A percentile compares a stretch with the other conserved stretches of the same genome.
Conservation (phyloP, 176 grass and related monocot genomes). For the Coix lacrymajobi region DNA sequence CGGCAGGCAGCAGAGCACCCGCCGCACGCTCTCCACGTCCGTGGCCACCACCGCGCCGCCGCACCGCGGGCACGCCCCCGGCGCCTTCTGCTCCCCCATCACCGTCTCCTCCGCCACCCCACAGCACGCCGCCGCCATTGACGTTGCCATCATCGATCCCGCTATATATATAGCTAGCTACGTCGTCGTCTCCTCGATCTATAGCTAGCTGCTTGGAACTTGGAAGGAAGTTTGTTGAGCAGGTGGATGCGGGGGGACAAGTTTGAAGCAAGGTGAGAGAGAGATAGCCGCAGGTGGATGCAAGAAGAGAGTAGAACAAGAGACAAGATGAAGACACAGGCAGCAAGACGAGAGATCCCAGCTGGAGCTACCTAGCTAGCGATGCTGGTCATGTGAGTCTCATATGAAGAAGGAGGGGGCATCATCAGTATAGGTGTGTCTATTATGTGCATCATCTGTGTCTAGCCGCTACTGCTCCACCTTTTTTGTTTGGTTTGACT, state of each 20-base stretch:
- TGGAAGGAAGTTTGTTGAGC: too few relatives aligned
- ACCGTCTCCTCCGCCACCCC: conserved; percentile 55
- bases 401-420: too few relatives aligned
- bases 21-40: conserved; percentile 44
- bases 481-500: not conserved
- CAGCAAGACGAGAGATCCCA: not conserved
- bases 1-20: conserved; percentile 63
- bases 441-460: too few relatives aligned
- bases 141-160: not conserved
- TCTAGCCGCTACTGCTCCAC: not conserved
- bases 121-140: conserved; percentile 25
- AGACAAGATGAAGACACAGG: not conserved
- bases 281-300: not conserved
- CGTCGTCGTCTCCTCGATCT: too few relatives aligned
- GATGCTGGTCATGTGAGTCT: too few relatives aligned
- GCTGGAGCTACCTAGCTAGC: not conserved
- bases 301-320: not conserved
- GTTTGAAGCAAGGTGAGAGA: not conserved
- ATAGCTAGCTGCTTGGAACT: too few relatives aligned
- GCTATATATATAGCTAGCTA: not conserved
- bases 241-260: not conserved
- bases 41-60: conserved; percentile 57
- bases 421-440: too few relatives aligned
- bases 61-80: conserved; percentile 67
- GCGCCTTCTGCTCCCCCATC: conserved; percentile 41